Evolutionary conservation across 306 rosid species (phyloP).

Genomic region (Prunus mongolica): DNA sequence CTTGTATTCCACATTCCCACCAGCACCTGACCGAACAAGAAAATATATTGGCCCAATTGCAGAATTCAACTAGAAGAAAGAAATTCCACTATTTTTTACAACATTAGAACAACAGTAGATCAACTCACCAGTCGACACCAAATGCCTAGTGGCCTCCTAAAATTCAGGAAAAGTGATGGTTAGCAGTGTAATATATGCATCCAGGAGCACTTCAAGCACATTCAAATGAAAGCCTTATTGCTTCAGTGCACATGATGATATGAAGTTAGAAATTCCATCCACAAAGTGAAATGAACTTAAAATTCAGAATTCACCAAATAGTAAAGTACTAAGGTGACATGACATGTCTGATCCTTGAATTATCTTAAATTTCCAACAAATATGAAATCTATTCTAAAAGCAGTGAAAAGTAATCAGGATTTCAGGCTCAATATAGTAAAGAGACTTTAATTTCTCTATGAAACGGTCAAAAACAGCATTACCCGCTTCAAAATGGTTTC

Average conservation of each 20-base stretch:
- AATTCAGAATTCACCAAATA: not conserved
- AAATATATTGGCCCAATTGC: constrained; percentile 2
- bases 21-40: constrained; percentile 45
- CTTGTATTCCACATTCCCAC: constrained; percentile 60
- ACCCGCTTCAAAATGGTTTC: constrained; percentile 85
- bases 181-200: constrained; percentile 12
- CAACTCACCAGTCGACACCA: constrained; percentile 56
- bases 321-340: not conserved
- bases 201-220: not conserved
- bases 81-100: not conserved
- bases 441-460: not conserved
- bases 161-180: constrained; percentile 33
- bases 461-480: not conserved
- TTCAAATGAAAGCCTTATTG: not conserved
- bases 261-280: not conserved
- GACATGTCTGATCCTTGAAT: not conserved
- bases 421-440: not conserved
- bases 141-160: constrained; percentile 62
- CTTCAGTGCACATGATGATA: not conserved
- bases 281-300: not conserved
- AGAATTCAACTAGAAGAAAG: constrained; percentile 2
- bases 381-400: not conserved
- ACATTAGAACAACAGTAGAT: constrained; percentile 7
- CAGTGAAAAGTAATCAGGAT: not conserved
- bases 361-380: not conserved